phyloP scores from a whole-genome alignment of 495 filamentous ascomycete species.

The Cercophora samala region DNA sequence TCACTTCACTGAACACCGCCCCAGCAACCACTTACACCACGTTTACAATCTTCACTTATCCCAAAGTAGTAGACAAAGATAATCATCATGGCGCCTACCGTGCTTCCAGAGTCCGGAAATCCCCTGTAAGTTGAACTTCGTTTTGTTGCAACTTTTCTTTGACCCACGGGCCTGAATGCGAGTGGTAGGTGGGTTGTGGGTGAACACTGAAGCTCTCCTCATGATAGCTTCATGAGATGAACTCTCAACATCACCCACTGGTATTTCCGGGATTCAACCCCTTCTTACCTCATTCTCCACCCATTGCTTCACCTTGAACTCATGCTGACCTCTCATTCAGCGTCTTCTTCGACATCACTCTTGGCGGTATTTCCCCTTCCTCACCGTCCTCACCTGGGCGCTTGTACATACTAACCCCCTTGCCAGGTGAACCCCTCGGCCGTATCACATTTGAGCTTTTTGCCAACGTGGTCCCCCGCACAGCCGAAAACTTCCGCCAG shows the following conservation, averaged over 20 bases:
- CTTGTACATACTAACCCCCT: background rate
- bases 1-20: conserved; percentile 3
- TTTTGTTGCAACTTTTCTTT: background rate
- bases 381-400: conserved; percentile 7
- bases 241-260: background rate
- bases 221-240: background rate
- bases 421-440: conserved; percentile 79
- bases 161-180: too few species aligned
- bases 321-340: conserved; percentile 25
- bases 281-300: background rate
- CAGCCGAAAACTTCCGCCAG: conserved; percentile 95
- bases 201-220: background rate
- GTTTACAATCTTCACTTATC: background rate
- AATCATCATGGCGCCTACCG: conserved; percentile 47
- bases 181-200: background rate
- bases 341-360: conserved; percentile 91
- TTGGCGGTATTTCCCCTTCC: conserved; percentile 62
- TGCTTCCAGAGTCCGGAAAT: conserved; percentile 52
- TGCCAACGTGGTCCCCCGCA: conserved; percentile 75
- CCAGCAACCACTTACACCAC: background rate
- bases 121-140: conserved; percentile 45
- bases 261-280: background rate
- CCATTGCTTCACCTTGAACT: background rate
- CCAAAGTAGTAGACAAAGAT: background rate
- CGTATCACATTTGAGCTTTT: conserved; percentile 94